phyloP scores from a whole-genome alignment of 2,329 filamentous ascomycete species.

The Epichloe baconii region DNA sequence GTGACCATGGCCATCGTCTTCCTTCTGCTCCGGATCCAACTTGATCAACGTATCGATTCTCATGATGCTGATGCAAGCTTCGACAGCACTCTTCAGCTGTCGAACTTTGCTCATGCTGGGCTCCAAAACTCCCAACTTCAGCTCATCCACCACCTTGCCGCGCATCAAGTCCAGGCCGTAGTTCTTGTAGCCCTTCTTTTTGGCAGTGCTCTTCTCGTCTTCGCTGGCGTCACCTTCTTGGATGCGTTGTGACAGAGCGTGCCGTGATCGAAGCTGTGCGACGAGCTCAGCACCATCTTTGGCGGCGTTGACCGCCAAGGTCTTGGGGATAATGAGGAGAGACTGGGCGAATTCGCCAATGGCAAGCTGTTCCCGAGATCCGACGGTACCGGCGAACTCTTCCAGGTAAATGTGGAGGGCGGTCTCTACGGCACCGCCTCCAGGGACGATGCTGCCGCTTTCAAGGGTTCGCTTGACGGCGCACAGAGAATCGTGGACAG shows the following conservation, averaged over 20 bases:
- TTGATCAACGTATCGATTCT: constrained; percentile 98
- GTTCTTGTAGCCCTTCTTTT: constrained; percentile 97
- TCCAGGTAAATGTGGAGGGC: constrained; percentile 97
- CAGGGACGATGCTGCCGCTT: constrained; percentile 91
- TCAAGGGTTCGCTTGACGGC: constrained; percentile 96
- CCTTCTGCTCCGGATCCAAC: constrained; percentile 78
- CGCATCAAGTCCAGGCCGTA: constrained; percentile 85
- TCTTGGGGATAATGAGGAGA: constrained; percentile 90
- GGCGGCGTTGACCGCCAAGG: constrained; percentile 88
- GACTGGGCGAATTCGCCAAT: constrained; percentile 96
- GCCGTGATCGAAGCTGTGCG: constrained; percentile 84
- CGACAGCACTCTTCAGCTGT: constrained; percentile 95
- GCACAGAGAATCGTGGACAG: constrained; percentile 89
- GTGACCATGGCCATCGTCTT: constrained; percentile 75
- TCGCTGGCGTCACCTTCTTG: constrained; percentile 73
- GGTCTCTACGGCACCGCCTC: constrained; percentile 95
- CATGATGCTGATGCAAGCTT: constrained; percentile 98
- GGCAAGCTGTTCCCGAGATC: constrained; percentile 91
- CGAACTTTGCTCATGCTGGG: constrained; percentile 97
- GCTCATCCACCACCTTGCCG: constrained; percentile 81
- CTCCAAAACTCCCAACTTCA: constrained; percentile 92
- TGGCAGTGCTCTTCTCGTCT: constrained; percentile 78
- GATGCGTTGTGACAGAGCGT: constrained; percentile 86
- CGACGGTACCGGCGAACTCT: constrained; percentile 94
- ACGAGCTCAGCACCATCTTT: constrained; percentile 94